phyloP scores from a whole-genome alignment of 1,139 yeast species.

The Magnusiomyces clavatus region DNA sequence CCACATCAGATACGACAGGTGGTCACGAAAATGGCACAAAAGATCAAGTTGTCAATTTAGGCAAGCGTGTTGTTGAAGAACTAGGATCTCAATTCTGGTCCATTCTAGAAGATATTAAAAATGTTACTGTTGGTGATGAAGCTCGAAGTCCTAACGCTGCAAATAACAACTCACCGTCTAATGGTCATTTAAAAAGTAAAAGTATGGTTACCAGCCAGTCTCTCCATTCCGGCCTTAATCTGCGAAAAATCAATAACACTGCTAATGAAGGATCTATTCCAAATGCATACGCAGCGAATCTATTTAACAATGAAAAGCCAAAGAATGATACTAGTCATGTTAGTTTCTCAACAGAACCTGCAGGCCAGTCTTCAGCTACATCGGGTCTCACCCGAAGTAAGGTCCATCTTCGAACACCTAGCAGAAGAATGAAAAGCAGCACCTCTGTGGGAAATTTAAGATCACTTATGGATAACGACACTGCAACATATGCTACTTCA shows the following conservation, averaged over 20 bases:
- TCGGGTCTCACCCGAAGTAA: background rate
- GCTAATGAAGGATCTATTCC: background rate
- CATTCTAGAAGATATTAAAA: constrained; percentile 30
- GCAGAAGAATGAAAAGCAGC: background rate
- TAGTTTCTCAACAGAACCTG: background rate
- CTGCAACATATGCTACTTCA: background rate
- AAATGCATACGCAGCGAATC: background rate
- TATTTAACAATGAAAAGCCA: background rate
- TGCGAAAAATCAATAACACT: background rate
- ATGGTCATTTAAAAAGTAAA: background rate
- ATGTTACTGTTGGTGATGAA: constrained; percentile 29
- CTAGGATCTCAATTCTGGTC: constrained; percentile 33
- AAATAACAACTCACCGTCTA: background rate
- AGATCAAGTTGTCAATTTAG: constrained; percentile 27
- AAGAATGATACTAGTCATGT: background rate
- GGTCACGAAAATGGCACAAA: background rate
- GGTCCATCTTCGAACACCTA: background rate
- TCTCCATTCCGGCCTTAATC: background rate
- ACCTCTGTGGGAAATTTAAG: constrained; percentile 1
- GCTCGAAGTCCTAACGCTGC: constrained; percentile 15
- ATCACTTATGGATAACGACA: background rate
- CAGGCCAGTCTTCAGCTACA: background rate
- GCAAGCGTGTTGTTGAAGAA: constrained; percentile 31
- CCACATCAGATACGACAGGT: background rate
- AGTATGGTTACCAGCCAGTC: background rate